Base-by-base conservation (phyloP, 2,329 filamentous ascomycete species). In the Alternaria ventricosa region DNA sequence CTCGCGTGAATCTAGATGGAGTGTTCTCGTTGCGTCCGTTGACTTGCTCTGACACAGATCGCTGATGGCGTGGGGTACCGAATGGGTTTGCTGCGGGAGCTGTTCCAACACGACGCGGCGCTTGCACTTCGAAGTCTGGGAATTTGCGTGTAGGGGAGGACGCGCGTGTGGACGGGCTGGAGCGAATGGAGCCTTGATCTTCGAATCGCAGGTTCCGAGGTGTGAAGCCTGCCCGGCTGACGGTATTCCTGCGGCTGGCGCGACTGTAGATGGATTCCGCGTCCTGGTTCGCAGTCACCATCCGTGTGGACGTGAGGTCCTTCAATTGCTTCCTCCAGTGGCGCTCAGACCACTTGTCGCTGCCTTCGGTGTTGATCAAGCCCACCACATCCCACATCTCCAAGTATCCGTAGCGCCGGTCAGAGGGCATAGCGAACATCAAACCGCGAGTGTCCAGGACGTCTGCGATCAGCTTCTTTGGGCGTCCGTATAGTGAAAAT, bases 401-500 rank as follows among this genome's bases (percentile, higher is more conserved):
- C 25, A 99, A 82, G 74, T 98, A 98, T 0, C 95, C 94, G 74
- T 97, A 97, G 68, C 92, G 88, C 57, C 90, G 89, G 71, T 96
- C 89, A 71, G 92, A 93, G 0, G 96, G 95, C 90, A 99, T 96
- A 6, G 94, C 96, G 79, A 98, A 99, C 96, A 99, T 99, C 68
- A 99, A 85, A 60, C 96, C 97, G 49, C 93, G 89, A 5, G 92
- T 85, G 79, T 98, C 94, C 47, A 94, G 87, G 0, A 92, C 90
- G 75, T 97, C 97, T 3, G 96, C 93, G 33, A 97, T 90, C 47
- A 99, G 85, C 65, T 93, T 90, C 27, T 88, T 92, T 0, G 96
- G 96, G 22, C 96, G 91, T 27, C 96, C 96, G 73, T 99, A 99
- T 1, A 99, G 84, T 43, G 87, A 89, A 79, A 97, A 99, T 0